These are phyloP conservation scores for Golovinomyces cichoracearum DNA, from an alignment of 2,329 filamentous ascomycete genomes.

Conservation along the genomic window DNA sequence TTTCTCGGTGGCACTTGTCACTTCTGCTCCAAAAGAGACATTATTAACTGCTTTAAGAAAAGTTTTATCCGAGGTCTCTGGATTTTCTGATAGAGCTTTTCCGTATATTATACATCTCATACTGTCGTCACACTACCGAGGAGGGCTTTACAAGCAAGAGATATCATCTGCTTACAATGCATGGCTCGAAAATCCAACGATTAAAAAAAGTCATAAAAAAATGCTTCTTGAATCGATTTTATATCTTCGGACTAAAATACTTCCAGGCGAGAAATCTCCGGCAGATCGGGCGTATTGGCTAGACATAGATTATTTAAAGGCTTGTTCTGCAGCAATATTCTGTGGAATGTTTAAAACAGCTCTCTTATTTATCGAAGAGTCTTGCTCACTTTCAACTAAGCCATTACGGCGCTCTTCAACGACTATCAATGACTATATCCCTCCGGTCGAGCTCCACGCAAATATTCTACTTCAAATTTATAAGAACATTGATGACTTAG, in stretches of 20 bases:
- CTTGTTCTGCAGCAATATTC: slow-evolving; percentile 42
- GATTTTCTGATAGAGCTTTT: slow-evolving; percentile 48
- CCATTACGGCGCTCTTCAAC: slow-evolving; percentile 40
- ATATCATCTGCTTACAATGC: slow-evolving; percentile 39
- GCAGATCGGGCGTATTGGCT: slow-evolving; percentile 65
- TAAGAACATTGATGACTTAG: slow-evolving; percentile 79
- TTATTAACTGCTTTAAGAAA: slow-evolving; percentile 42
- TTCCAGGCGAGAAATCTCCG: slow-evolving; percentile 51
- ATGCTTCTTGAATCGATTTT: slow-evolving; percentile 55
- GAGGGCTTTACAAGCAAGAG: slow-evolving; percentile 28
- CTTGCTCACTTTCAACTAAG: slow-evolving; percentile 28
- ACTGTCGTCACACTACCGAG: slow-evolving; percentile 39
- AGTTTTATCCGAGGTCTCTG: slow-evolving; percentile 37
- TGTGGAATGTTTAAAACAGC: slow-evolving; percentile 77
- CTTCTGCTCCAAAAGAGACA: slow-evolving; percentile 32
- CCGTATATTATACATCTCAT: slow-evolving; percentile 70
- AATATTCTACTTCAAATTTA: slow-evolving; percentile 61
- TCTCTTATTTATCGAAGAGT: slow-evolving; percentile 56
- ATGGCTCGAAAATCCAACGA: slow-evolving; percentile 29
- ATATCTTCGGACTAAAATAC: slow-evolving; percentile 61
- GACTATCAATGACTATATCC: slow-evolving; percentile 19
- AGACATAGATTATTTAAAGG: slow-evolving; percentile 47
- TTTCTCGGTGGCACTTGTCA: slow-evolving; percentile 34
- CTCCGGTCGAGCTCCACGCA: slow-evolving; percentile 23
- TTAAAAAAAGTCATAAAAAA: slow-evolving; percentile 35